phyloP scores from a whole-genome alignment of 331 rosid genomes.

The Telfairia occidentalis region DNA sequence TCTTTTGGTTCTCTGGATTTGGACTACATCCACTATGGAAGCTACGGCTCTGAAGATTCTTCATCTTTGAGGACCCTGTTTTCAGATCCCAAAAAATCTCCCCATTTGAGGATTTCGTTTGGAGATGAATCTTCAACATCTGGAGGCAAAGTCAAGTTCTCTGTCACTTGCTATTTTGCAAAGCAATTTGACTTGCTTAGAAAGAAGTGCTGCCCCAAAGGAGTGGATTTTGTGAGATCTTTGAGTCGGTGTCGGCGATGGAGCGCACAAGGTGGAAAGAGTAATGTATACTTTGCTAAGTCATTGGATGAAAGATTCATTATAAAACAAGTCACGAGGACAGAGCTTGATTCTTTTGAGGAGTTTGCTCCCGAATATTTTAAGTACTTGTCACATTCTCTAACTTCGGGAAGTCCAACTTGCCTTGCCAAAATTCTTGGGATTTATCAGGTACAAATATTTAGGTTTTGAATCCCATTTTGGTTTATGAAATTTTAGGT shows the following conservation, averaged over 20 bases:
- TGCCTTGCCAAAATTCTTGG: slow-evolving; percentile 97
- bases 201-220: slow-evolving; percentile 73
- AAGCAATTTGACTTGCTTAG: slow-evolving; percentile 74
- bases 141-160: slow-evolving; percentile 68
- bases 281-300: slow-evolving; percentile 93
- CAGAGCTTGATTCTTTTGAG: slow-evolving; percentile 85
- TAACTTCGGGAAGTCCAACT: slow-evolving; percentile 70
- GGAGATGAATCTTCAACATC: slow-evolving; percentile 51
- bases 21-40: slow-evolving; percentile 58
- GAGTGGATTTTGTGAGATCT: slow-evolving; percentile 72
- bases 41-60: slow-evolving; percentile 68
- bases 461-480: not conserved
- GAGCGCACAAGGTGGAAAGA: slow-evolving; percentile 98
- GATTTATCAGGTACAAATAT: slow-evolving; percentile 49
- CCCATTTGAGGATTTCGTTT: slow-evolving; percentile 63
- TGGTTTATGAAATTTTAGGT: not conserved
- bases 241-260: slow-evolving; percentile 78
- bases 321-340: slow-evolving; percentile 79
- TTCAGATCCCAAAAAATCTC: slow-evolving; percentile 55
- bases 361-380: slow-evolving; percentile 83
- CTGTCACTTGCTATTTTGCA: slow-evolving; percentile 91
- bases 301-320: slow-evolving; percentile 90
- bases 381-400: slow-evolving; percentile 59
- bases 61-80: slow-evolving; percentile 49
- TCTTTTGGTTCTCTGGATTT: slow-evolving; percentile 54